Percentiles rank a stretch among this genome's conserved stretches.
Conservation (phyloP, 305 asterid genomes). For the Fraxinus velutina region DNA sequence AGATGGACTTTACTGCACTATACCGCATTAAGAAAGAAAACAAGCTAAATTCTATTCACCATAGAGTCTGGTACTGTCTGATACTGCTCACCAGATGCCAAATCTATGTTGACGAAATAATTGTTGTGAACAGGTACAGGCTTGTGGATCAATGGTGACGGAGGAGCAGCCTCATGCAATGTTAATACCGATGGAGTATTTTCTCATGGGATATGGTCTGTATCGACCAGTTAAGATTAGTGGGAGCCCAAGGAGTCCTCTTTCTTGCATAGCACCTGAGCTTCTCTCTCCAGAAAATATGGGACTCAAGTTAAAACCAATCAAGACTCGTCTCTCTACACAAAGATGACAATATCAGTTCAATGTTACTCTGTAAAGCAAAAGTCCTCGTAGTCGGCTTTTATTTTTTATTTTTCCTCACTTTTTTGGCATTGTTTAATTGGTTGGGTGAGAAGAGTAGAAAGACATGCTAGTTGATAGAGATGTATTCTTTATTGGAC, state of each 20-base stretch:
- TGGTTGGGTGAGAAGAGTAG: background rate
- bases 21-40: background rate
- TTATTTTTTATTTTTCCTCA: constrained; percentile 13
- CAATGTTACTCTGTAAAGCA: constrained; percentile 33
- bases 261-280: constrained; percentile 61
- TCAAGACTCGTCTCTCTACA: constrained; percentile 55
- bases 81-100: background rate
- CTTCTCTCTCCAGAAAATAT: constrained; percentile 83
- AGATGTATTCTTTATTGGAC: background rate
- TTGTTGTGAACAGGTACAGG: constrained; percentile 48
- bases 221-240: constrained; percentile 46
- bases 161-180: constrained; percentile 85
- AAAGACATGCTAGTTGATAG: background rate
- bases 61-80: background rate
- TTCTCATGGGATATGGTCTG: constrained; percentile 63
- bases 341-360: constrained; percentile 21
- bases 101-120: background rate
- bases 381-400: constrained; percentile 23
- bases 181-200: constrained; percentile 68
- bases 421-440: background rate
- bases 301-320: constrained; percentile 78
- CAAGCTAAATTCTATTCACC: background rate
- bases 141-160: constrained; percentile 81
- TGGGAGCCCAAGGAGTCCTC: constrained; percentile 75
- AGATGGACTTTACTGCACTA: background rate